Base-by-base conservation (phyloP, 768 basidiomycete species). In the Kwoniella shandongensis region DNA sequence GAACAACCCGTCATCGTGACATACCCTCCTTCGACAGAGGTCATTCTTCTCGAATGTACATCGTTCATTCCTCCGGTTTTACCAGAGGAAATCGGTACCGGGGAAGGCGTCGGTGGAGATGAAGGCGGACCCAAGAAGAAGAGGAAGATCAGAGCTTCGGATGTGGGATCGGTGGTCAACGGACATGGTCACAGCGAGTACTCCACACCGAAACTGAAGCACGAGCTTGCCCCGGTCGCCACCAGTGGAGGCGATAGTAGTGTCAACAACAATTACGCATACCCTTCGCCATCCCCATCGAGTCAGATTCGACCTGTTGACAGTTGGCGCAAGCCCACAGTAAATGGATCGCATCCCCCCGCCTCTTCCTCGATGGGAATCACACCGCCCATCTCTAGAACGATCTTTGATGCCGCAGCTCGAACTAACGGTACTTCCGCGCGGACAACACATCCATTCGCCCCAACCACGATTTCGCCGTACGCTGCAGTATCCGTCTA, bases 31-130 rank as follows among this genome's bases (percentile, higher is more conserved):
- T 45, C 51, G 55, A 52, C 35, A 26, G 44, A 52, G 12, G 51
- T 49, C 12, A 52, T 68, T 35, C 26, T 54, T 2, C 42, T 68
- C n/a, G 57, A 60, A 52, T 64, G 63, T 41, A 57, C 55, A 6
- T 44, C 48, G 13, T 65, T 65, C 49, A 53, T 69, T 15, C 58
- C 61, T 22, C 63, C 63, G 6, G 29, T 69, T 42, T 44, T 59
- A 18, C 63, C 67, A 12, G 64, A 66, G 44, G 56, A 58, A 25
- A 44, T 42, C 22, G 44, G 27, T 10, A 29, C 39, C 17, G 29
- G 47, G 26, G 54, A 56, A n/a, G 29, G 13, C 3, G 40, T 30
- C 6, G 47, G 30, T 17, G 54, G 35, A 30, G 47, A 29, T 15
- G 47, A 48, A 30, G 40, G 44, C 13, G 29, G 30, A 23, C 13